Conservation (phyloP, 129 eudicot species). For the Saposhnikovia divaricata region DNA sequence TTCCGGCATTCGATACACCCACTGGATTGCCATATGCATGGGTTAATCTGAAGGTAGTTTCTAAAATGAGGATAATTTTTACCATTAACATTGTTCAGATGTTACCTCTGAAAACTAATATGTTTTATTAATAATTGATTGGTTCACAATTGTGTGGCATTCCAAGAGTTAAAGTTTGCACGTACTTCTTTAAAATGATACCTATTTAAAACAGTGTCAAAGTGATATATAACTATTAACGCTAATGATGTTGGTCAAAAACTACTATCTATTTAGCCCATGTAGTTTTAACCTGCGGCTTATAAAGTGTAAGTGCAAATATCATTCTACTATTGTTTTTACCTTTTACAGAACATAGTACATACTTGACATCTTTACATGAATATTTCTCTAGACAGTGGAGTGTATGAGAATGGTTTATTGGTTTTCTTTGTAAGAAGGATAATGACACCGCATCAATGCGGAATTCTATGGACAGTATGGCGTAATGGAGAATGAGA, state of each 20-base stretch:
- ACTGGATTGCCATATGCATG: slow-evolving; percentile 97
- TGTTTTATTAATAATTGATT: background rate
- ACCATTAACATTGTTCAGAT: background rate
- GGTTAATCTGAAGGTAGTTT: slow-evolving; percentile 84
- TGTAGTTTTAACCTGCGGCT: background rate
- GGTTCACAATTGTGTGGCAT: background rate
- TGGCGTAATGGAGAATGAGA: slow-evolving; percentile 90
- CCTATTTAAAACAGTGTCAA: background rate
- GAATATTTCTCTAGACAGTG: background rate
- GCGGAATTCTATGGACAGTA: slow-evolving; percentile 63
- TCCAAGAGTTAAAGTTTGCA: background rate
- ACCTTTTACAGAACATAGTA: background rate
- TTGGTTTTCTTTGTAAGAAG: slow-evolving; percentile 30
- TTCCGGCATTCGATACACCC: slow-evolving; percentile 86
- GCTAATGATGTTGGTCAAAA: background rate
- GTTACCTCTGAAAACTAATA: background rate
- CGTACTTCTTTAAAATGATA: background rate
- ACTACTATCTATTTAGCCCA: background rate
- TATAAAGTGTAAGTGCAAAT: background rate
- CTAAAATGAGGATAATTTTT: background rate
- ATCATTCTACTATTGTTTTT: background rate
- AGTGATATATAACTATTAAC: background rate
- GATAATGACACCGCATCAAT: slow-evolving; percentile 38
- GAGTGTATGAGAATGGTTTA: slow-evolving; percentile 13
- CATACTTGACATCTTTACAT: background rate